Evolutionary conservation across 306 rosid species (phyloP).

Genomic region (Sicyos baderoa): DNA sequence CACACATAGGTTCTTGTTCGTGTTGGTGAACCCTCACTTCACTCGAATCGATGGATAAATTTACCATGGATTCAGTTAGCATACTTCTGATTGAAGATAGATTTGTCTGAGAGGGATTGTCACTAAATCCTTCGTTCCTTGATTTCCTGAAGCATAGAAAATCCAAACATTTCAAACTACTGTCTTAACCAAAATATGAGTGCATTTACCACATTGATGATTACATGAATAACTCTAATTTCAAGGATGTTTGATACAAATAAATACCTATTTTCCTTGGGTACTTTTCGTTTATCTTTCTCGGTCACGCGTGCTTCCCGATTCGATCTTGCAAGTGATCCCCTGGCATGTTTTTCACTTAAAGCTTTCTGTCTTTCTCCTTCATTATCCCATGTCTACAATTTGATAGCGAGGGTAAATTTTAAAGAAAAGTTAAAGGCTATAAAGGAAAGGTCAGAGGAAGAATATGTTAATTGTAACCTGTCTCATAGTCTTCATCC

Average conservation of each 20-base stretch:
- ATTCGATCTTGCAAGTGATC: conserved; percentile 56
- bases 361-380: conserved; percentile 50
- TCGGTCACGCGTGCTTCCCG: conserved; percentile 55
- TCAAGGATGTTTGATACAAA: neutral
- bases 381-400: conserved; percentile 74
- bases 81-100: neutral
- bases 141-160: conserved; percentile 40
- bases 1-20: neutral
- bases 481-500: conserved; percentile 85
- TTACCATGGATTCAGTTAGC: neutral
- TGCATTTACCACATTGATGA: neutral
- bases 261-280: conserved; percentile 39
- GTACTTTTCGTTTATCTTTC: conserved; percentile 43
- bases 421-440: conserved; percentile 4
- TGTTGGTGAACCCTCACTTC: neutral
- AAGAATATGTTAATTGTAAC: neutral
- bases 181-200: neutral
- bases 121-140: conserved; percentile 33
- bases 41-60: conserved; percentile 1
- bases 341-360: conserved; percentile 75
- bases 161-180: conserved; percentile 1
- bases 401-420: conserved; percentile 13
- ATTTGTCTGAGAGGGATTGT: conserved; percentile 12
- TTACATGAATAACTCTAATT: neutral
- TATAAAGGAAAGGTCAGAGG: neutral